These are phyloP conservation scores for Chloromonas sp. DNA, from an alignment of 163 green algal genomes.

Conservation along the genomic window DNA sequence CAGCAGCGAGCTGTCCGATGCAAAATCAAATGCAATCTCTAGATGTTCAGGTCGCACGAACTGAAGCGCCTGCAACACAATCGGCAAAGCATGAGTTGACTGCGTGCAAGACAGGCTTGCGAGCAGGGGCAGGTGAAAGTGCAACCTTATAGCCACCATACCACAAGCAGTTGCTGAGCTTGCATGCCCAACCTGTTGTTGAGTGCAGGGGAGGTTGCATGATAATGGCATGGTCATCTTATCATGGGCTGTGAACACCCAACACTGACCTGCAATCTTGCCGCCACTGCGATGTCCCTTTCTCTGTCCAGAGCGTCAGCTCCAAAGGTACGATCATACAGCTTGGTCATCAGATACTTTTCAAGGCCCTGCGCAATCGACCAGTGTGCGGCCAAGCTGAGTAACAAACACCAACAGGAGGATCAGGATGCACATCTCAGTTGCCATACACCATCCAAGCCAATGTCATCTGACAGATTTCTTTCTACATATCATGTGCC, in stretches of 20 bases:
- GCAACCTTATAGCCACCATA: background rate
- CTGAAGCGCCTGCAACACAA: conserved; percentile 4
- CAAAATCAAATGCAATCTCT: conserved; percentile 52
- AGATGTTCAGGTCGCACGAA: conserved; percentile 83
- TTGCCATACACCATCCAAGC: no score
- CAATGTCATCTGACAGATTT: no score
- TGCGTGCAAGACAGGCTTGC: background rate
- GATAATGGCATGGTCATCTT: background rate
- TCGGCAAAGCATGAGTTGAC: background rate
- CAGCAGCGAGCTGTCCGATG: conserved; percentile 49
- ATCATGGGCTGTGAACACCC: background rate
- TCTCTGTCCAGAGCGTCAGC: conserved; percentile 58
- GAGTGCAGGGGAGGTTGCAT: background rate
- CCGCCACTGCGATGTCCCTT: conserved; percentile 59
- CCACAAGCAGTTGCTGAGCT: no score
- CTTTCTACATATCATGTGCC: no score
- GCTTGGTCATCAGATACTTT: conserved; percentile 96
- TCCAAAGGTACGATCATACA: conserved; percentile 77
- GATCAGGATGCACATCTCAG: background rate
- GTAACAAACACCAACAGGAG: background rate
- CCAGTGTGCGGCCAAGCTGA: background rate
- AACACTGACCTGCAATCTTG: conserved; percentile 40
- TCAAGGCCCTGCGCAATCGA: conserved; percentile 74
- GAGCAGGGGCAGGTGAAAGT: background rate
- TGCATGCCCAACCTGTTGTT: background rate